Percentiles rank a stretch among this genome's conserved stretches.
Evolutionary conservation across 1,284 basidiomycete genomes (phyloP).

Genomic region (Marasmius sp.): DNA sequence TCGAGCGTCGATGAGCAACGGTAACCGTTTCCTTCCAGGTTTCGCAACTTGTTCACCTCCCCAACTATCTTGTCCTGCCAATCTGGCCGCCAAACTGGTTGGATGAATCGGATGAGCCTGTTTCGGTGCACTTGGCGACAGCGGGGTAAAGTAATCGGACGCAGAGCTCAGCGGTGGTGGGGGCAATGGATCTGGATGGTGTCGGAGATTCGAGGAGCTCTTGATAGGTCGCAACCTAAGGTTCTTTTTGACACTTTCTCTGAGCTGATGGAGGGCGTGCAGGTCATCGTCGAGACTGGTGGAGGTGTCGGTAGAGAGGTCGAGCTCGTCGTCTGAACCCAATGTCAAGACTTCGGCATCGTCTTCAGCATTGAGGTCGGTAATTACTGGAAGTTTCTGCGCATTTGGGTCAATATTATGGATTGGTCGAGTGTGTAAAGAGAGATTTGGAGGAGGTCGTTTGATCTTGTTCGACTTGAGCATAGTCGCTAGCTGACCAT

Average conservation of each 20-base stretch:
- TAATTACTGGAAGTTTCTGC: background rate
- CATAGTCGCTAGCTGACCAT: background rate
- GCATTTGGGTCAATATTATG: background rate
- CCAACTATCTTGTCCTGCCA: conserved; percentile 24
- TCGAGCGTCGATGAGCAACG: conserved; percentile 79
- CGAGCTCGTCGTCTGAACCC: background rate
- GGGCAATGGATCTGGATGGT: conserved; percentile 14
- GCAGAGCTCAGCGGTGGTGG: conserved; percentile 18
- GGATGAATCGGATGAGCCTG: conserved; percentile 38
- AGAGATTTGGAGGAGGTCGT: background rate
- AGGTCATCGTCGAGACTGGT: background rate
- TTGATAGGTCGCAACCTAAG: conserved; percentile 73
- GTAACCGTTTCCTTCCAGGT: conserved; percentile 36
- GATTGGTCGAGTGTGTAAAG: background rate
- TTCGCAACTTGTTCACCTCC: background rate
- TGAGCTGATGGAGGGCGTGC: conserved; percentile 37
- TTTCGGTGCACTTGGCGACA: conserved; percentile 33
- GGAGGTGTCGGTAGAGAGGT: background rate
- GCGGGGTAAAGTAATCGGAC: conserved; percentile 23
- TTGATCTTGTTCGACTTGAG: background rate
- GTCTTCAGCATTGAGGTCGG: background rate
- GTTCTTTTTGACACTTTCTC: conserved; percentile 70
- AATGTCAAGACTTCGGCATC: background rate
- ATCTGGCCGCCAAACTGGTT: conserved; percentile 46
- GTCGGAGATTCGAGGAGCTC: conserved; percentile 38